A percentile compares a stretch with the other conserved stretches of the same genome.
phyloP scores from a whole-genome alignment of 768 basidiomycete species.

The Mycena rebaudengoi region DNA sequence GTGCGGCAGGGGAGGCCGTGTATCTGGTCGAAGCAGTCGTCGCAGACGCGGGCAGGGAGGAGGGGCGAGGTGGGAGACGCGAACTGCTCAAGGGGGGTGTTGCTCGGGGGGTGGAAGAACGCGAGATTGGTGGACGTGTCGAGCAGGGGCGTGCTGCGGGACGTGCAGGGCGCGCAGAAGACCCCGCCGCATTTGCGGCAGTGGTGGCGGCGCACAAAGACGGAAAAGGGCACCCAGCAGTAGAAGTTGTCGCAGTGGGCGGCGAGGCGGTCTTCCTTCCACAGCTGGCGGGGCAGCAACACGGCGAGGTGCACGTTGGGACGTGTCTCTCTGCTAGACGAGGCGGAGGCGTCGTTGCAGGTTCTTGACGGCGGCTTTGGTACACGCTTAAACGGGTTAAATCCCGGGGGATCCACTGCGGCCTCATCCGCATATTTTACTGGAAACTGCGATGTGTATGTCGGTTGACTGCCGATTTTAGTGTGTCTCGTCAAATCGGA shows the following conservation, averaged over 20 bases:
- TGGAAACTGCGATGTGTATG: no score
- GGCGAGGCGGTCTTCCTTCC: constrained; percentile 86
- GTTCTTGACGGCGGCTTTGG: no score
- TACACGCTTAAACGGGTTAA: no score
- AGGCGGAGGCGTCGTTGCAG: no score
- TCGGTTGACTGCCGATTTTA: no score
- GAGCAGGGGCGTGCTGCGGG: constrained; percentile 63
- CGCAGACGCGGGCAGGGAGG: constrained; percentile 68
- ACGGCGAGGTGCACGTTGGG: constrained; percentile 83
- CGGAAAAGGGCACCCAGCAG: constrained; percentile 69
- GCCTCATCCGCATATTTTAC: no score
- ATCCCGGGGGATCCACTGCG: no score
- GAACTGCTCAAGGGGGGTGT: constrained; percentile 62
- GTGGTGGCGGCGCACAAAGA: constrained; percentile 82
- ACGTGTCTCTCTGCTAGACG: no score
- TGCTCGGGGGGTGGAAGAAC: constrained; percentile 76
- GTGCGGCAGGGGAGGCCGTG: constrained; percentile 51
- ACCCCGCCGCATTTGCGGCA: constrained; percentile 88
- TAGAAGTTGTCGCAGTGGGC: constrained; percentile 76
- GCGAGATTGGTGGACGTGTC: constrained; percentile 76
- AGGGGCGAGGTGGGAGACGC: constrained; percentile 68
- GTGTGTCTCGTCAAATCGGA: no score
- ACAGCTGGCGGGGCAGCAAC: constrained; percentile 70
- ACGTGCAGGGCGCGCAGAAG: constrained; percentile 72
- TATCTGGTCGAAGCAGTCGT: constrained; percentile 79